Conservation (phyloP, 2,329 filamentous ascomycete genomes). For the Colletotrichum camelliae region DNA sequence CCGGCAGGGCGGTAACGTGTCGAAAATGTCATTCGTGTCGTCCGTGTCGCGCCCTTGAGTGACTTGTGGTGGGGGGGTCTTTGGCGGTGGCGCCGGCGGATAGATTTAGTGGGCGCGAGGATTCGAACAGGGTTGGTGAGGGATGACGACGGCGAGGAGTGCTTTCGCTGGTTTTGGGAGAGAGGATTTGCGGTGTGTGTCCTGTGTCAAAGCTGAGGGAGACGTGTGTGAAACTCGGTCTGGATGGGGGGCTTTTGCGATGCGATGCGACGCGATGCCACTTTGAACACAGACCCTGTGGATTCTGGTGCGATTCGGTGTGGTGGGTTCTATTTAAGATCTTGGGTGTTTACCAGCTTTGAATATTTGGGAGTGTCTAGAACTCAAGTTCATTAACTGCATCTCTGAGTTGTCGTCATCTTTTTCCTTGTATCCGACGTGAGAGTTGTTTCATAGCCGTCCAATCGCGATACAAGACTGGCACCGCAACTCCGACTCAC, state of each 20-base stretch:
- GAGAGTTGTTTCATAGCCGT: neutral
- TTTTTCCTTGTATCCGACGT: neutral
- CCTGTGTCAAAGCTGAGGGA: neutral
- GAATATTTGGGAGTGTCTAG: neutral
- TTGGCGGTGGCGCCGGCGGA: neutral
- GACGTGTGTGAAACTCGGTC: accelerated
- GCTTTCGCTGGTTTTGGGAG: no score
- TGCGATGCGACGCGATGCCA: neutral
- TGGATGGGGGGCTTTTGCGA: neutral
- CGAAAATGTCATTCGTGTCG: neutral
- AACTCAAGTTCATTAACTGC: neutral
- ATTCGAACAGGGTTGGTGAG: neutral
- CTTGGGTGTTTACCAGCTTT: neutral
- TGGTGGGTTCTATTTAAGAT: neutral
- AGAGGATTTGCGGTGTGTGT: neutral
- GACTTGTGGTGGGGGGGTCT: neutral
- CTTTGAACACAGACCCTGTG: accelerated
- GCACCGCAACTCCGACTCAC: neutral
- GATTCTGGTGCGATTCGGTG: neutral
- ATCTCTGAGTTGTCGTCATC: neutral
- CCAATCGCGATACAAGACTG: neutral
- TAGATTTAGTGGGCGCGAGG: neutral
- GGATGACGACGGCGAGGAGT: no score
- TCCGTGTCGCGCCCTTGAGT: neutral
- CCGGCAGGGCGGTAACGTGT: neutral